A percentile compares a stretch with the other conserved stretches of the same genome.
Evolutionary conservation across 306 rosid species (phyloP).

Genomic region (Boehmeria nivea): DNA sequence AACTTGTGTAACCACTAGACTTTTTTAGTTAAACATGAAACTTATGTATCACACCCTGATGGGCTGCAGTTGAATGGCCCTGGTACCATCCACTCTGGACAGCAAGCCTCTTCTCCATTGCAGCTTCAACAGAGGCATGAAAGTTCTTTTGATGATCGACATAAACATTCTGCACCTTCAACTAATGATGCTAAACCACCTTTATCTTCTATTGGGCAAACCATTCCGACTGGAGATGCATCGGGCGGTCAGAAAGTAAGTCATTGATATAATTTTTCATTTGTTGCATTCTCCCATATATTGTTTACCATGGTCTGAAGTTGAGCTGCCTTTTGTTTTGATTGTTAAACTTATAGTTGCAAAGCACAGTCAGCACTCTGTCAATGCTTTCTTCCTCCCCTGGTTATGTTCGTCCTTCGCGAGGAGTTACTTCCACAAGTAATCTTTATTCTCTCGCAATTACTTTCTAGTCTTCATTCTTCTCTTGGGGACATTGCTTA

Average conservation of each 20-base stretch:
- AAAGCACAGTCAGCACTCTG: slow-evolving; percentile 35
- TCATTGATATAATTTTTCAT: slow-evolving; percentile 6
- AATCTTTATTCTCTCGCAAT: slow-evolving; percentile 22
- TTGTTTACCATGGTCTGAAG: slow-evolving; percentile 1
- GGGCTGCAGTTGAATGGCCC: slow-evolving; percentile 54
- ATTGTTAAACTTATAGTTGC: slow-evolving; percentile 45
- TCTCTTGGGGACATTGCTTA: slow-evolving; percentile 14
- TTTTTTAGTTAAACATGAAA: too few relatives aligned
- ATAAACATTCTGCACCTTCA: slow-evolving; percentile 41
- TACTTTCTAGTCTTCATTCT: slow-evolving; percentile 17
- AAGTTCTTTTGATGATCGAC: slow-evolving; percentile 59
- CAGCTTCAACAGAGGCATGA: slow-evolving; percentile 85
- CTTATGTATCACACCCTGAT: neutral
- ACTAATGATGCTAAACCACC: slow-evolving; percentile 53
- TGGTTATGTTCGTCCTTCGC: slow-evolving; percentile 71
- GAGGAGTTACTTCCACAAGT: slow-evolving; percentile 71
- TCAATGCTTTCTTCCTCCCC: slow-evolving; percentile 62
- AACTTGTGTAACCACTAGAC: too few relatives aligned
- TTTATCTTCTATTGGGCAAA: slow-evolving; percentile 55
- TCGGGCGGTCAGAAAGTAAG: slow-evolving; percentile 59
- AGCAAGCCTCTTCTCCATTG: slow-evolving; percentile 44
- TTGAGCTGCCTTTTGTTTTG: neutral
- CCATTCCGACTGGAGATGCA: slow-evolving; percentile 46
- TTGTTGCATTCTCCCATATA: neutral
- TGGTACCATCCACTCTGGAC: slow-evolving; percentile 51